Conservation (phyloP, 1,139 yeast genomes). For the Lodderomyces elongisporus region DNA sequence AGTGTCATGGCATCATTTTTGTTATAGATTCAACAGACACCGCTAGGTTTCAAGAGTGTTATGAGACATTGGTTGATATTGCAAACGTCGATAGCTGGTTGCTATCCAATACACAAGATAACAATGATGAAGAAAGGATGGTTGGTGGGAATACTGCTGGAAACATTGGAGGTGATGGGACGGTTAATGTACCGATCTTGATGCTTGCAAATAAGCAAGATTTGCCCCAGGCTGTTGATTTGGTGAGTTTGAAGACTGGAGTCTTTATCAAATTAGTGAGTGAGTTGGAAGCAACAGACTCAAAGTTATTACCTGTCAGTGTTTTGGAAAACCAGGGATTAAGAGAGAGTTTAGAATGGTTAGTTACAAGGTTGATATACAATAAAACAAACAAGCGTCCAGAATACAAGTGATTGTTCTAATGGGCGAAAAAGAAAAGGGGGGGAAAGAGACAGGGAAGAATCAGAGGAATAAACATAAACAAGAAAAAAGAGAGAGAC, state of each 20-base stretch:
- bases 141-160: no score
- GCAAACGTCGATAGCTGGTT: constrained; percentile 41
- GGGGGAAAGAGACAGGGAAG: no score
- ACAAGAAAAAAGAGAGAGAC: no score
- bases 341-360: constrained; percentile 84
- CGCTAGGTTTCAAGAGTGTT: constrained; percentile 78
- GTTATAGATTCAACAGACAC: constrained; percentile 89
- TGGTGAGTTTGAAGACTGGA: constrained; percentile 76
- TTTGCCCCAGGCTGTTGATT: constrained; percentile 63
- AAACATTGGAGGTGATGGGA: constrained; percentile 9
- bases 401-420: constrained; percentile 28
- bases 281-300: constrained; percentile 83
- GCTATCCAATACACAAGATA: no score
- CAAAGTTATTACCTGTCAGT: constrained; percentile 82
- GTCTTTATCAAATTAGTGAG: constrained; percentile 75
- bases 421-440: no score
- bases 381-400: constrained; percentile 78
- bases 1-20: constrained; percentile 88
- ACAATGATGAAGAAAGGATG: not conserved
- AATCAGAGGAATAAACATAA: no score
- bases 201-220: constrained; percentile 97
- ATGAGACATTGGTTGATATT: constrained; percentile 49
- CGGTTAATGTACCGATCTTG: constrained; percentile 72
- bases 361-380: constrained; percentile 67
- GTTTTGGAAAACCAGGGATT: constrained; percentile 87